Base-by-base conservation (phyloP, 148 eudicot genomes). In the Fagopyrum tataricum region DNA sequence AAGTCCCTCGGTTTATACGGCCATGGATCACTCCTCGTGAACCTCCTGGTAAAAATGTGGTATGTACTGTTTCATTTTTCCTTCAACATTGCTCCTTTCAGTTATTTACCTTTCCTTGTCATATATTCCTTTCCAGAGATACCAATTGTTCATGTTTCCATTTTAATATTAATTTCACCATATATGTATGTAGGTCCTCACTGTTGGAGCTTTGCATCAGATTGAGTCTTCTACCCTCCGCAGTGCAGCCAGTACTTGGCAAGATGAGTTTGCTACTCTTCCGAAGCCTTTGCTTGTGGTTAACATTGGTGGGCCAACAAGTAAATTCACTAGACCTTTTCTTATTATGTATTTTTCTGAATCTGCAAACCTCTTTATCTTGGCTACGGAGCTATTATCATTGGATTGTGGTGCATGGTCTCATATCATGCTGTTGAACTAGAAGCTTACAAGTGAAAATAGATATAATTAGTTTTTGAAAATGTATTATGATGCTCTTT, bases 161-260 rank as follows among this genome's bases (percentile, higher is more conserved):
- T n/a, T n/a, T 64, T 17, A 23, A 46, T 46, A 15, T 74, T 44
- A 9, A 64, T 31, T 5, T 64, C 20, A 15, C 69, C 53, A 42
- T 26, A 42, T 74, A 72, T 77, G 73, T 71, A 67, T 79, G 79
- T 80, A 95, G 98, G 91, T 95, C 74, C 96, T 87, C 46, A 95
- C 98, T 20, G 83, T 88, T 64, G 97, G 98, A 78, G 97, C 97
- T 76, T 85, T 95, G 75, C 97, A 95, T 87, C 96, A 88, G 78
- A 67, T 88, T 82, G 98, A 95, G 82, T 84, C 87, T 75, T 77
- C 96, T 70, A 85, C 81, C 44, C 89, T 95, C 15, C 83, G 97
- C 42, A 82, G 80, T 86, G 97, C 93, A 41, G 98, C 98, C 42
- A 87, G 71, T 67, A 58, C 87, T 46, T 95, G 98, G 98, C 98